phyloP scores from a whole-genome alignment of 805 yeast species.

The Saturnispora mendoncae region DNA sequence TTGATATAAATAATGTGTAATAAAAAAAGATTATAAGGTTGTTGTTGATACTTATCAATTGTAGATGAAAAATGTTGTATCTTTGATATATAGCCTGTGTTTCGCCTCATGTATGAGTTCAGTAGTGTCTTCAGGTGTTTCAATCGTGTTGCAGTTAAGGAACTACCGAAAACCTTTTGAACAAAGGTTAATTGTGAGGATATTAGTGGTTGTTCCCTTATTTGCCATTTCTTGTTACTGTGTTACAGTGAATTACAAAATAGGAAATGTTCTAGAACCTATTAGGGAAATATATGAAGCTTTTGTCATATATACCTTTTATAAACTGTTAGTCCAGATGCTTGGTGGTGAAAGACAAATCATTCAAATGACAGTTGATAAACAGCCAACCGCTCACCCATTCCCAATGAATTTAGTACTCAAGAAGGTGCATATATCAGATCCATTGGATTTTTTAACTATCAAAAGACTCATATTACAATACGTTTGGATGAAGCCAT shows the following conservation, averaged over 20 bases:
- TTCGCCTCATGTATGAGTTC: slow-evolving; percentile 21
- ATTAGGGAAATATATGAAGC: slow-evolving; percentile 89
- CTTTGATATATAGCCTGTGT: neutral
- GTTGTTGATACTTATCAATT: neutral
- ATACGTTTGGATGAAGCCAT: slow-evolving; percentile 90
- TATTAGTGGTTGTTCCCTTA: slow-evolving; percentile 72
- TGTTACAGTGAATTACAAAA: slow-evolving; percentile 38
- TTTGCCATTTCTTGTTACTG: slow-evolving; percentile 66
- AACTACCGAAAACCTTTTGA: slow-evolving; percentile 86
- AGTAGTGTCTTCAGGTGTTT: slow-evolving; percentile 32
- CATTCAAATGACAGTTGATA: slow-evolving; percentile 48
- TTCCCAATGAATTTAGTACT: slow-evolving; percentile 44
- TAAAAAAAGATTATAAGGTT: neutral
- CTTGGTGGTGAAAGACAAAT: slow-evolving; percentile 90
- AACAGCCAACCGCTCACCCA: slow-evolving; percentile 62
- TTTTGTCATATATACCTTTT: slow-evolving; percentile 89
- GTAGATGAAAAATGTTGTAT: neutral
- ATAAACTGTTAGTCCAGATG: slow-evolving; percentile 68
- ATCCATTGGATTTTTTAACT: slow-evolving; percentile 66
- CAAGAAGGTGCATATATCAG: slow-evolving; percentile 68
- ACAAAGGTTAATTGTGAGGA: slow-evolving; percentile 77
- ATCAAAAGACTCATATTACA: slow-evolving; percentile 85
- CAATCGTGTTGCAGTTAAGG: slow-evolving; percentile 44
- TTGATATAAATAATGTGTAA: no score
- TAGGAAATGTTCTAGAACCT: slow-evolving; percentile 54